Evolutionary conservation across 2,329 filamentous ascomycete species (phyloP), one percentile per base, ranked within the genome.

Genomic region (Botrytis sinoallii): DNA sequence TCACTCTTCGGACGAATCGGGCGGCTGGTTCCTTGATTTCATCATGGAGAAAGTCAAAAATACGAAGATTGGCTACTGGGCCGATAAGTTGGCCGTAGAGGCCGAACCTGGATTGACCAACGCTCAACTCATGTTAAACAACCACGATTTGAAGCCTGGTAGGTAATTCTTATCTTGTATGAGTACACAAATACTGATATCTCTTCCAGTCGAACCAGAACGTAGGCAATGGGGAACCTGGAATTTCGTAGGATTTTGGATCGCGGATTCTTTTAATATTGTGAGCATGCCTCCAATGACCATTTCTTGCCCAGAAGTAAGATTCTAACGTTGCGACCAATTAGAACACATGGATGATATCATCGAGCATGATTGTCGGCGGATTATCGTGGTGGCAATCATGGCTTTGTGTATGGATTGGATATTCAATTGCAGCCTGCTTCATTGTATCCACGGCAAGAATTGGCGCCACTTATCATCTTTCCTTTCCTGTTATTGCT

Each of bases 361-460:
- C 93, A 0, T 93, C 92, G 1, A 90, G 92, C 55, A 94, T 94
- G 88, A 93, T 97, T 48, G 88, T 91, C 66, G 73, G 72, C 35
- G 93, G 93, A 20, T 85, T 97, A 35, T 93, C 93, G 12, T 97
- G 94, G 94, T 97, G 94, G 94, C 93, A 97, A 83, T 91, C 93
- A 3, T 94, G 92, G 91, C 84, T 94, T n/a, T 94, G 92, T 80
- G 93, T 97, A 61, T 95, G 94, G 91, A 84, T 95, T 42, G 94
- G 95, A 72, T 97, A 97, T 81, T 86, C 89, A 57, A 90, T 97
- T 76, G 89, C 94, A 0, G 93, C 87, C 46, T 84, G 84, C 80
- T 97, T 97, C 83, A 87, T 97, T 76, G 92, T 90, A 79, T 75
- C 91, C 76, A 97, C 93, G 9, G 94, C 93, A 76, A 90, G 93